A percentile compares a stretch with the other conserved stretches of the same genome.
phyloP scores from a whole-genome alignment of 129 eudicot species.

The Ambrosia artemisiifolia region DNA sequence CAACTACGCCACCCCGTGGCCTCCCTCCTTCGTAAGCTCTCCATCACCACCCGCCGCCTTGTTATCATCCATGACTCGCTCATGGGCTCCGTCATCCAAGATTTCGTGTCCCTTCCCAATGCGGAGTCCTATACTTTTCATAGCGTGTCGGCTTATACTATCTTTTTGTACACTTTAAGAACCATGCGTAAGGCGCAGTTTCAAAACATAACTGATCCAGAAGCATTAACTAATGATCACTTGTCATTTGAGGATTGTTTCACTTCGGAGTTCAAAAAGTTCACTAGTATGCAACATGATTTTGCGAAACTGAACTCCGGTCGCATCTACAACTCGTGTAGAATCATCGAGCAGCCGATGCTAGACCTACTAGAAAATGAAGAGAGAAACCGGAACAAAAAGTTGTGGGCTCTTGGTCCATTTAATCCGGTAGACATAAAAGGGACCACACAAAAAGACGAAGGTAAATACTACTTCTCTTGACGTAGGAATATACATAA shows the following conservation, averaged over 20 bases:
- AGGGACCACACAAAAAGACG: neutral
- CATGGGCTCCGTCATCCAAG: conserved; percentile 56
- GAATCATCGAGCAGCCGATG: conserved; percentile 28
- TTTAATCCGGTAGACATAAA: conserved; percentile 29
- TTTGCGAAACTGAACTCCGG: neutral
- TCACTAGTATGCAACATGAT: neutral
- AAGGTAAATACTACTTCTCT: neutral
- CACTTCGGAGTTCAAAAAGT: neutral
- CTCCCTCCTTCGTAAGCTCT: neutral
- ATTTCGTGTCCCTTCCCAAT: conserved; percentile 35
- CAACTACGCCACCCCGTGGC: conserved; percentile 45
- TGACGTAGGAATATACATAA: neutral
- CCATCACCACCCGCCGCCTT: conserved; percentile 31
- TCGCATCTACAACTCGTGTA: conserved; percentile 21
- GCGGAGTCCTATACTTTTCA: conserved; percentile 44
- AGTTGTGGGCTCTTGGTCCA: conserved; percentile 53
- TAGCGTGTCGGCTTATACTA: conserved; percentile 42
- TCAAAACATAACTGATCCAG: neutral
- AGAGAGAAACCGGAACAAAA: neutral
- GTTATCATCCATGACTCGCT: conserved; percentile 50
- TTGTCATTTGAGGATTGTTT: conserved; percentile 14
- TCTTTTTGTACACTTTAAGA: neutral
- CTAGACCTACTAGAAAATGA: conserved; percentile 27
- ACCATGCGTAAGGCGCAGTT: neutral
- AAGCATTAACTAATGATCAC: neutral